Evolutionary conservation across 2,329 filamentous ascomycete genomes (phyloP), one percentile per base, ranked within the genome.

Genomic region (Cordyceps cateniannulata): DNA sequence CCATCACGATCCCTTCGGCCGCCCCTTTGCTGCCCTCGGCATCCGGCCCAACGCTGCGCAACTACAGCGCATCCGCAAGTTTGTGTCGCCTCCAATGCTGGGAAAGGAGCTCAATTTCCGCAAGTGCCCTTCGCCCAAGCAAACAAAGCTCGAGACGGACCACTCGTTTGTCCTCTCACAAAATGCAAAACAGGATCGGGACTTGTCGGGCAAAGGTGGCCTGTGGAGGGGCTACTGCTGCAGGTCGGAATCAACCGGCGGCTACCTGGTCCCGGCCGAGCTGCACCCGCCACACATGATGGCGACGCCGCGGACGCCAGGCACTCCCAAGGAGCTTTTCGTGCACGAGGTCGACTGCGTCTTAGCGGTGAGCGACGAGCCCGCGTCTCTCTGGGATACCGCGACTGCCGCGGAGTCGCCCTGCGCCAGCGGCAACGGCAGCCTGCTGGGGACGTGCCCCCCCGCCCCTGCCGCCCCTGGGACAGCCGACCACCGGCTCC

Each of bases 81-180:
- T 77, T 24, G 77, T 81, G 67, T 86, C 85, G 63, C 93, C 93
- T 45, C 93, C 93, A 10, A 96, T 98, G 92, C 84, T 96, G 12
- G 93, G 93, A 60, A 77, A 80, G 61, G 89, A 96, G 66, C 82
- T 98, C 59, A 79, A 81, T 27, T 96, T 97, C 71, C 90, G 91
- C 38, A 84, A 83, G 70, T 96, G 91, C 70, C 81, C 83, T 10
- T 96, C 93, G 27, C 93, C 93, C 6, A 88, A 93, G 72, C 84
- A 87, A 59, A 96, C 92, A 18, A 87, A 91, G 68, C 88, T 96
- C 68, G 91, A 96, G 69, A 86, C 89, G 1, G 87, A 90, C 60
- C 89, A 91, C 69, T 83, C 77, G 66, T 85, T 81, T 73, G 73
- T 79, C 71, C 74, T 77, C 51, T 71, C 75, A 63, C 74, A 72